phyloP scores from a whole-genome alignment of 352 stramenopile genomes.

The Pythium chondricola region DNA sequence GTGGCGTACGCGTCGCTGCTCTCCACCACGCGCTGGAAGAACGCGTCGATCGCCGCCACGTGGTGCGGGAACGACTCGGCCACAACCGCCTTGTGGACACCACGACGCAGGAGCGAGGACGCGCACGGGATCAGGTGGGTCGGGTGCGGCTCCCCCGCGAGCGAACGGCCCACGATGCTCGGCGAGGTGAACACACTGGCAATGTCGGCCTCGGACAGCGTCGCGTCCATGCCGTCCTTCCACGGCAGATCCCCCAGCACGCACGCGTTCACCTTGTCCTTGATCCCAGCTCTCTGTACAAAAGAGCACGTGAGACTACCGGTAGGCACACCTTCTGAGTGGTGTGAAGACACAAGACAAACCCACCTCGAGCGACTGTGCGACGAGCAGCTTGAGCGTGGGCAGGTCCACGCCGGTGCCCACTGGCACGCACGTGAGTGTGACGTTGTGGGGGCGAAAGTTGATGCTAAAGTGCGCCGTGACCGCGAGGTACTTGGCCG shows the following conservation, averaged over 20 bases:
- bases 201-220: slow-evolving; percentile 34
- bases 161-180: slow-evolving; percentile 48
- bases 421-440: slow-evolving; percentile 42
- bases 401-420: slow-evolving; percentile 33
- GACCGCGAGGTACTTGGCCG: slow-evolving; percentile 53
- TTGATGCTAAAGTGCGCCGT: slow-evolving; percentile 77
- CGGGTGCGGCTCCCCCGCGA: slow-evolving; percentile 32
- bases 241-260: slow-evolving; percentile 49
- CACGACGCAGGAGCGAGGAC: slow-evolving; percentile 44
- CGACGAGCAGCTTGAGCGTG: slow-evolving; percentile 39
- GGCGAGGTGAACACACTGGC: slow-evolving; percentile 45
- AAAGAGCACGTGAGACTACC: not conserved
- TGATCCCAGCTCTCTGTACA: slow-evolving; percentile 40
- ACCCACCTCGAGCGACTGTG: slow-evolving; percentile 52
- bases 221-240: slow-evolving; percentile 18
- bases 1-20: slow-evolving; percentile 26
- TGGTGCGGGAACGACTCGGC: slow-evolving; percentile 42
- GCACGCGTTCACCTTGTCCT: slow-evolving; percentile 68
- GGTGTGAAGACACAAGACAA: not conserved
- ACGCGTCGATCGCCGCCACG: slow-evolving; percentile 44
- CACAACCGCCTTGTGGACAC: slow-evolving; percentile 48
- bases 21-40: slow-evolving; percentile 34
- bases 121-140: slow-evolving; percentile 53
- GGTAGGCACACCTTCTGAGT: not conserved
- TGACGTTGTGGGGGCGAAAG: slow-evolving; percentile 60